Percentiles rank a stretch among this genome's conserved stretches.
phyloP scores from a whole-genome alignment of 495 filamentous ascomycete genomes.

The Penicillium canescens region DNA sequence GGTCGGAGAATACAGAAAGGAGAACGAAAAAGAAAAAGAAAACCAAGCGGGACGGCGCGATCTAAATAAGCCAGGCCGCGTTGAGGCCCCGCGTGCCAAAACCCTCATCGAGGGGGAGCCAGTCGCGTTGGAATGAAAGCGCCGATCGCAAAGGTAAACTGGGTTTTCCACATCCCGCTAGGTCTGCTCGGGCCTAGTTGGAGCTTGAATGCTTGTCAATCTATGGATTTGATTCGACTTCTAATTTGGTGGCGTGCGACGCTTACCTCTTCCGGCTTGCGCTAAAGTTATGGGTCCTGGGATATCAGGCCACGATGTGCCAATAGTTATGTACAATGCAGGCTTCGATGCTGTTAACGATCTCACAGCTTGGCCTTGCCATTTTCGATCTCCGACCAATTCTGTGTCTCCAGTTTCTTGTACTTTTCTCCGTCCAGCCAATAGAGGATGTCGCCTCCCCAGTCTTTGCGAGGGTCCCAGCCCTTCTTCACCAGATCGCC shows the following conservation, averaged over 20 bases:
- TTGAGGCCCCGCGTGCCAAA: constrained; percentile 14
- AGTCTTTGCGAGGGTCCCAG: constrained; percentile 41
- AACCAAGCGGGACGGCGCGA: background rate
- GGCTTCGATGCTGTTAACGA: background rate
- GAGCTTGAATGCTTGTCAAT: constrained; percentile 5
- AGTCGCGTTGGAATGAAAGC: constrained; percentile 15
- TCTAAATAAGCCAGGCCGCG: constrained; percentile 6
- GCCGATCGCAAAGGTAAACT: constrained; percentile 21
- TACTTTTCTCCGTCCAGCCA: constrained; percentile 49
- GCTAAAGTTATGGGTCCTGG: background rate
- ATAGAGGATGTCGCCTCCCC: constrained; percentile 43
- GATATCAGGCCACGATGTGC: background rate
- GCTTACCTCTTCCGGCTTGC: background rate
- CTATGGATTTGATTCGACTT: no score
- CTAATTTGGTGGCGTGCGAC: no score
- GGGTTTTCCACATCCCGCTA: constrained; percentile 6
- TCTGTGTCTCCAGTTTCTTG: constrained; percentile 35
- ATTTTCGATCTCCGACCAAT: constrained; percentile 46
- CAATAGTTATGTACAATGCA: no score
- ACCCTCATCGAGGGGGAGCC: constrained; percentile 9
- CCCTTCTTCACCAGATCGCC: constrained; percentile 46
- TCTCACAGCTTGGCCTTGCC: constrained; percentile 47
- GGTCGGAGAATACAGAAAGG: background rate
- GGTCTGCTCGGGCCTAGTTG: constrained; percentile 16
- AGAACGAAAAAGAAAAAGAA: background rate